Evolutionary conservation across 129 eudicot species (phyloP), one percentile per base, ranked within the genome.

Genomic region (Centaurea solstitialis): DNA sequence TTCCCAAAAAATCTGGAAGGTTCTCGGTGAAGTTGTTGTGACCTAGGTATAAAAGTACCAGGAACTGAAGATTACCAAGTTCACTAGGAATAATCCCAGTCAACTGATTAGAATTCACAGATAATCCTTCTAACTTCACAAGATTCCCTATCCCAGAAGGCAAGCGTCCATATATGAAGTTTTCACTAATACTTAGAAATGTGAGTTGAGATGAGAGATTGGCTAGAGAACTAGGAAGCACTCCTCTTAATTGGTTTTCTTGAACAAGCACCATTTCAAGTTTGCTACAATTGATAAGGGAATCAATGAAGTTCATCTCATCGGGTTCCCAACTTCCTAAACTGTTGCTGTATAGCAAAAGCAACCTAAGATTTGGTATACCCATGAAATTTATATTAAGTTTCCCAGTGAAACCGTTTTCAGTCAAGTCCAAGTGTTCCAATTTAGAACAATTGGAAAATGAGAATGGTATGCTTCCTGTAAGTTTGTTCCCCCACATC

Each of bases 361-460:
- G n/a, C n/a, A n/a, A n/a, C n/a, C n/a, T 4, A 77, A 89, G 75
- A 59, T 71, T 64, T n/a, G 75, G 65, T 61, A 75, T 73, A 0
- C 43, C 17, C 9, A 59, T 67, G 41, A 88, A 75, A 70, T 13
- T 59, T 38, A 70, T 45, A 3, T 75, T 75, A 26, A 84, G 62
- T 53, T 81, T 72, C 38, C 92, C 92, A 6, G 86, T 74, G 67
- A 86, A 82, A 24, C 22, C n/a, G n/a, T 86, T 88, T 8, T 5
- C 37, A 0, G 17, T 41, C 24, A 79, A 20, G 17, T n/a, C n/a
- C n/a, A n/a, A n/a, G 12, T 15, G 18, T 64, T 0, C 18, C 41
- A 89, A 53, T 65, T 84, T 79, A 43, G 88, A 81, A 70, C 80
- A 72, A 73, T 84, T 84, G 41, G 90, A 87, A 69, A 86, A 74